phyloP scores from a whole-genome alignment of 805 yeast genomes.

The Wickerhamomyces sydowiorum region DNA sequence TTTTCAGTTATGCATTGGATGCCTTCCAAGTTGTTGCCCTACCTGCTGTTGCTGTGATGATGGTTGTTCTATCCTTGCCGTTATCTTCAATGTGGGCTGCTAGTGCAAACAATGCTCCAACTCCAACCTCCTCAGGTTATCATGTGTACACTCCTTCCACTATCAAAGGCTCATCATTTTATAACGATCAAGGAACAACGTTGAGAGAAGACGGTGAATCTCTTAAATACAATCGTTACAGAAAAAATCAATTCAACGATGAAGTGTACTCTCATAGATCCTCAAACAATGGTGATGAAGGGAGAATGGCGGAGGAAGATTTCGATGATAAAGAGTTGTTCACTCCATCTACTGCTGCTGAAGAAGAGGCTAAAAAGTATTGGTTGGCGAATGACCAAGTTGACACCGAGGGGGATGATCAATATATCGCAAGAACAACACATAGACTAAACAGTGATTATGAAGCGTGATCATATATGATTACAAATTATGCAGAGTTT shows the following conservation, averaged over 20 bases:
- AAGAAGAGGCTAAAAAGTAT: conserved; percentile 28
- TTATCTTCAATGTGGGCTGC: conserved; percentile 87
- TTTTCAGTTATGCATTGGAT: conserved; percentile 43
- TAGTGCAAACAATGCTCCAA: conserved; percentile 46
- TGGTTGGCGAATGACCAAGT: conserved; percentile 24
- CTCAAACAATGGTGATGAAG: conserved; percentile 1
- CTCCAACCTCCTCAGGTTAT: conserved; percentile 31
- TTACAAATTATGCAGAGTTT: too few relatives aligned
- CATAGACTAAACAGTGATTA: conserved; percentile 8
- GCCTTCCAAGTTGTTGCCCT: conserved; percentile 31
- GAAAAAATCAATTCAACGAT: background rate
- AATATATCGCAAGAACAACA: conserved; percentile 16
- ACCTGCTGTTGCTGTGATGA: conserved; percentile 48
- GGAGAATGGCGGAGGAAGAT: background rate
- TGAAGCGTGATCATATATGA: background rate
- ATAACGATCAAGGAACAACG: conserved; percentile 9
- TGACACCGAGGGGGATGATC: conserved; percentile 10
- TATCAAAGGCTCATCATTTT: conserved; percentile 11
- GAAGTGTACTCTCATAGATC: background rate
- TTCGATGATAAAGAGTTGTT: conserved; percentile 16
- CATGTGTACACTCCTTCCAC: conserved; percentile 3
- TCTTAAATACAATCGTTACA: background rate
- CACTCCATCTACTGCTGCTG: conserved; percentile 30
- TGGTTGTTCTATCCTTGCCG: conserved; percentile 73
- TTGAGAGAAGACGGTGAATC: conserved; percentile 3